Evolutionary conservation across 2,329 filamentous ascomycete genomes (phyloP), one percentile per base, ranked within the genome.

Genomic region (Aspergillus bombycis): DNA sequence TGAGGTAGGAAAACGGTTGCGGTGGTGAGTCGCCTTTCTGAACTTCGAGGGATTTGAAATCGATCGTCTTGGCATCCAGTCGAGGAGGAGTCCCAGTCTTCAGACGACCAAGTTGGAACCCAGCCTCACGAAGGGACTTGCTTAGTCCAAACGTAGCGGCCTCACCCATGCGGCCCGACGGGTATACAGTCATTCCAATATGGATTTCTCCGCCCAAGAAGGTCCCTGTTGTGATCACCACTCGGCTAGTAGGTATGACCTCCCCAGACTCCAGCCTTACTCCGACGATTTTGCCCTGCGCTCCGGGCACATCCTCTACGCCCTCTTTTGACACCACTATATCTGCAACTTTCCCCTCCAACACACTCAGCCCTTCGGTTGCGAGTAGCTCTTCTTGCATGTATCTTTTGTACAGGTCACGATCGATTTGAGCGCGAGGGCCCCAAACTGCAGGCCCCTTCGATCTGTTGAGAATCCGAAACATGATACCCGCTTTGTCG

Each of bases 381-480:
- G 83, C 80, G 66, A 88, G 80, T 69, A 99, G 87, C 80, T 97
- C 94, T 71, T 93, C 91, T 64, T 87, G 88, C 95, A 99, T 98
- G 75, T 97, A 86, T 73, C 88, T 89, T 80, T 94, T 91, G 80
- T 98, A 99, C 45, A 99, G 81, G 64, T 86, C 86, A 65, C 95
- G 88, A 78, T 99, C 95, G 77, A 99, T 98, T 82, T 99, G 95
- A 55, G 95, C 95, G 60, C 95, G 86, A 0, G 95, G 95, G 12
- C 95, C 95, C 95, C 95, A 99, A 30, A 99, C 95, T 3, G 95
- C 95, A 6, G 94, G 93, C 0, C 95, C 95, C 75, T 98, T 98
- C 68, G 87, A 91, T 58, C 88, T 84, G 78, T 99, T 99, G 73
- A 99, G 79, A 21, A 96, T 85, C 67, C 92, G 89, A 78, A 98